These are phyloP conservation scores for Beauveria sp. DNA, from an alignment of 2,329 filamentous ascomycete species.

Conservation along the genomic window DNA sequence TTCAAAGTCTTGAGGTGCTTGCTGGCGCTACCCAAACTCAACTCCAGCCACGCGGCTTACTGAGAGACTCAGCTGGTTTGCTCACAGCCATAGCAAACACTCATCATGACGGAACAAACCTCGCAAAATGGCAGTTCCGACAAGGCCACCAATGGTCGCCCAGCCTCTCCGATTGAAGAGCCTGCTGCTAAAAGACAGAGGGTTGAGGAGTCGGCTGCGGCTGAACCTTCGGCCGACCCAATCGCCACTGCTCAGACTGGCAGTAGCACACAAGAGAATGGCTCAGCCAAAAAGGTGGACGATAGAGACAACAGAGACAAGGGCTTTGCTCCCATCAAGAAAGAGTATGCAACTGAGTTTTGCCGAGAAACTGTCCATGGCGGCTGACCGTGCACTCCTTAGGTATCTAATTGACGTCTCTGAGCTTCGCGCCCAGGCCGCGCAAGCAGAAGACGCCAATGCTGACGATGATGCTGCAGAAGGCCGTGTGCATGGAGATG, in stretches of 20 bases:
- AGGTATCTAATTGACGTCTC: constrained; percentile 37
- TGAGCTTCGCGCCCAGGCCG: constrained; percentile 16
- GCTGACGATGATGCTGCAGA: constrained; percentile 44
- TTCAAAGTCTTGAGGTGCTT: background rate
- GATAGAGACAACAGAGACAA: constrained; percentile 23
- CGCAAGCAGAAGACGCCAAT: constrained; percentile 15
- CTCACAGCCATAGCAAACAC: background rate
- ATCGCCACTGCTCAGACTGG: background rate
- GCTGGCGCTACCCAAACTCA: background rate
- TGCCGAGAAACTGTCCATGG: background rate
- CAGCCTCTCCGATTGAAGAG: constrained; percentile 19
- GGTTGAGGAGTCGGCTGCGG: constrained; percentile 29
- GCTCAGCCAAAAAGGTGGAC: constrained; percentile 17
- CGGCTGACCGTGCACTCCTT: constrained; percentile 7
- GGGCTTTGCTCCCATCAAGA: constrained; percentile 64
- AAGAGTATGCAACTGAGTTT: constrained; percentile 44
- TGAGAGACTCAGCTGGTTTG: background rate
- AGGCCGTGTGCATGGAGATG: constrained; percentile 35
- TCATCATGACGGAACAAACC: constrained; percentile 21
- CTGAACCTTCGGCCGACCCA: constrained; percentile 4
- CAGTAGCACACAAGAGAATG: constrained; percentile 13
- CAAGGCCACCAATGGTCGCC: background rate
- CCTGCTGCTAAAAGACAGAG: constrained; percentile 54
- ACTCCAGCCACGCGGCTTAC: background rate
- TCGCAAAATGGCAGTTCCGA: constrained; percentile 4